Evolutionary conservation across 78 protist species (phyloP), one percentile per base, ranked within the genome.

Genomic region (Cyanophora paradoxa): DNA sequence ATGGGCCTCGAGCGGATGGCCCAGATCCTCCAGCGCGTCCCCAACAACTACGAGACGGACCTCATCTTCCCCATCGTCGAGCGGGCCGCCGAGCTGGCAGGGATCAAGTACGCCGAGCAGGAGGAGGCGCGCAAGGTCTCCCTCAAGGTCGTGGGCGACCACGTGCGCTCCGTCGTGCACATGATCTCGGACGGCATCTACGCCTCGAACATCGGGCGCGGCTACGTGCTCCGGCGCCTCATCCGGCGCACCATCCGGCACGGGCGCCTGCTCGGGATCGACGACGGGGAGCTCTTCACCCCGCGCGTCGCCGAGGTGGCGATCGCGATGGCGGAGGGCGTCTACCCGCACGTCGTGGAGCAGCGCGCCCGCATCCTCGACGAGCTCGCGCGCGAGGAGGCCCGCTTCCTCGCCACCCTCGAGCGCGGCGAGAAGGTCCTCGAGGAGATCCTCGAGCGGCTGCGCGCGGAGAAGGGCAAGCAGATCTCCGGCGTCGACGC

Each of bases 1-100:
- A 89, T 89, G 93, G 93, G 90, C 7, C 52, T 88, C 24, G 93
- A 88, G 77, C 78, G 93, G 30, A 57, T 88, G 77, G 72, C 89
- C 3, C 14, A 79, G 0, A 87, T 84, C 2, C n/a, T 88, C 13
- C 93, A 88, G 13, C 37, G 65, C 10, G 65, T 59, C 65, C 4
- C 65, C 65, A 26, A 10, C 39, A 62, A 62, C 68, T 62, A 22
- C 16, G 68, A 3, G 28, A 59, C 42, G 50, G 56, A 74, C 69
- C 39, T 3, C 3, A 4, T 44, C 17, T n/a, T 10, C 8, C 33
- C 31, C 70, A 39, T 39, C 26, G 26, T 50, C 57, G 57, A 8
- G 26, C 5, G 57, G 7, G 57, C 30, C 39, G 16, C 64, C 13
- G 5, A 3, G 4, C 39, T 14, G 20, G 64, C 59, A 10, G n/a